Evolutionary conservation across 345 rosid species (phyloP).

Genomic region (Eucalyptus sp.): DNA sequence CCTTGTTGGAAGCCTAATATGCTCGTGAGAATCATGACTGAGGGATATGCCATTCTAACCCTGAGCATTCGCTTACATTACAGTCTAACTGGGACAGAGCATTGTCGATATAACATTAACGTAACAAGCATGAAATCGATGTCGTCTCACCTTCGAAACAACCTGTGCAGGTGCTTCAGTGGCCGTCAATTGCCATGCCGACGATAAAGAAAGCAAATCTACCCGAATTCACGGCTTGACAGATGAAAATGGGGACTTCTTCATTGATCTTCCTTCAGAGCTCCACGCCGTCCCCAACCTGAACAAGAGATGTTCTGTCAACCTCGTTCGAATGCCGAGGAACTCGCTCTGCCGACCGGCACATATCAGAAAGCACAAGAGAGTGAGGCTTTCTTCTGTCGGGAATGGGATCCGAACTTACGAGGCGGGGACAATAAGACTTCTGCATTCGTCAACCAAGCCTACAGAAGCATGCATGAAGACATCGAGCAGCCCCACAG

Average conservation of each 20-base stretch:
- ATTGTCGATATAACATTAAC: background rate
- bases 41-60: background rate
- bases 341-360: constrained; percentile 1
- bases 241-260: constrained; percentile 28
- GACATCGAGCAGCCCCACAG: background rate
- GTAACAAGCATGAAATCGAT: background rate
- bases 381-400: background rate
- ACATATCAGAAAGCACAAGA: background rate
- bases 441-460: constrained; percentile 1
- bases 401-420: background rate
- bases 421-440: background rate
- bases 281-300: constrained; percentile 24
- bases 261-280: constrained; percentile 31
- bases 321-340: constrained; percentile 2
- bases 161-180: constrained; percentile 10
- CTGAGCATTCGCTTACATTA: background rate
- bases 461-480: constrained; percentile 5
- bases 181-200: constrained; percentile 2
- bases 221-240: background rate
- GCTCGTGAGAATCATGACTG: background rate
- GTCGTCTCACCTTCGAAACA: background rate
- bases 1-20: background rate
- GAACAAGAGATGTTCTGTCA: constrained; percentile 9
- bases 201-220: background rate
- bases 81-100: background rate